Conservation (phyloP, 257 asterid genomes). For the Scutellaria barbata region DNA sequence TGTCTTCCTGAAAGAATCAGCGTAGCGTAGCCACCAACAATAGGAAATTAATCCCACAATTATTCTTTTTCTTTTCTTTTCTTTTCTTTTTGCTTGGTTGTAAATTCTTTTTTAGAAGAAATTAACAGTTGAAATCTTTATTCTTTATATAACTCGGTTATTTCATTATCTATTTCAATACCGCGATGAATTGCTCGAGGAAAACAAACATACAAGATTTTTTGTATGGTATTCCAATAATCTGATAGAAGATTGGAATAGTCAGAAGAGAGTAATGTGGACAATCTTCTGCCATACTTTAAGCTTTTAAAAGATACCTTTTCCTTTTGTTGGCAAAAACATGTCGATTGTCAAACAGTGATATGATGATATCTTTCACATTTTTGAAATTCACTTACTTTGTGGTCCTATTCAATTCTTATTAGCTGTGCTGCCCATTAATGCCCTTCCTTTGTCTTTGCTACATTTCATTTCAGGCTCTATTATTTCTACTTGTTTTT, state of each 20-base stretch:
- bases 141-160: conserved; percentile 41
- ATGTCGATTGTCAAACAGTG: conserved; percentile 36
- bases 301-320: conserved; percentile 35
- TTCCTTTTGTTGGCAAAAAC: conserved; percentile 43
- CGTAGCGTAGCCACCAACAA: background rate
- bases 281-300: conserved; percentile 31
- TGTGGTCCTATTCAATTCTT: conserved; percentile 43
- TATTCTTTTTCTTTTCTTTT: conserved; percentile 28
- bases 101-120: conserved; percentile 44
- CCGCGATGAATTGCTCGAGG: no score
- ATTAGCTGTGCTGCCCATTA: conserved; percentile 47
- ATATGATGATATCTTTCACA: conserved; percentile 11
- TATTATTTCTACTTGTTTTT: conserved; percentile 14
- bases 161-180: background rate
- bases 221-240: background rate
- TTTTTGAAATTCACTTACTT: conserved; percentile 46
- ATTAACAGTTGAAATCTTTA: conserved; percentile 36
- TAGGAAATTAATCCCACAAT: background rate
- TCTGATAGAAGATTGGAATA: conserved; percentile 18
- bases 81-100: conserved; percentile 29
- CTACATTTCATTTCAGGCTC: background rate
- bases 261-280: conserved; percentile 15
- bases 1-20: conserved; percentile 42
- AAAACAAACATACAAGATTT: no score
- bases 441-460: conserved; percentile 24